Evolutionary conservation across 2,329 filamentous ascomycete species (phyloP), one percentile per base, ranked within the genome.

Genomic region (Ophiosphaerella narmari): DNA sequence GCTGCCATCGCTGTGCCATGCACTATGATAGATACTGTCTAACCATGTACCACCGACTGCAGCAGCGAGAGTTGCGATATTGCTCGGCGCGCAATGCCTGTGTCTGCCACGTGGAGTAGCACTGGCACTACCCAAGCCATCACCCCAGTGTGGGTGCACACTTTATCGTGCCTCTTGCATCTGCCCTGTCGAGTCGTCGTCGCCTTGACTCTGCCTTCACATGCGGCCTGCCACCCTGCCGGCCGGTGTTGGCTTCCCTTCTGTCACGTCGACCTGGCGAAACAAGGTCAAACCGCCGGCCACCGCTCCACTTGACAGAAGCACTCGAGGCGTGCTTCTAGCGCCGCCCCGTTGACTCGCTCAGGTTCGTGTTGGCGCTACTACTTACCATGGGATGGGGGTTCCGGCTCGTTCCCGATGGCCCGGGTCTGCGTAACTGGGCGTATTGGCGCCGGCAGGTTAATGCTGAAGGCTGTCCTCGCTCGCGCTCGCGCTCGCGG

Each of bases 351-450:
- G 48, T 59, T 47, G 52, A 61, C 31, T 52, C 38, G 53, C 42
- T 55, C 43, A 46, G 51, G 43, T 55, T 45, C 26, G 39, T 11
- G 16, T 31, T 29, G 26, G 50, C 58, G 58, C 60, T 63, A 60
- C 59, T 12, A 29, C 8, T 12, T 31, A 13, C 39, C 58, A 51
- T 59, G 54, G 47, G 47, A 57, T 54, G 60, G 62, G 54, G 54
- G 54, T 33, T 55, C 55, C 53, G 55, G 52, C 48, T 14, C 37
- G 50, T 41, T 54, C 55, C 61, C 57, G 59, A 39, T 33, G 52
- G 47, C 41, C 54, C 52, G 57, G 59, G 52, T 47, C 12, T 47
- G 47, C 45, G 51, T 49, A 49, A 50, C 55, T 46, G 55, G 55
- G 11, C 5, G 26, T 11, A 11, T 29, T 29, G 57, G 55, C 57